Conservation (phyloP, 2,329 filamentous ascomycete genomes). For the Pseudogymnoascus destructans region DNA sequence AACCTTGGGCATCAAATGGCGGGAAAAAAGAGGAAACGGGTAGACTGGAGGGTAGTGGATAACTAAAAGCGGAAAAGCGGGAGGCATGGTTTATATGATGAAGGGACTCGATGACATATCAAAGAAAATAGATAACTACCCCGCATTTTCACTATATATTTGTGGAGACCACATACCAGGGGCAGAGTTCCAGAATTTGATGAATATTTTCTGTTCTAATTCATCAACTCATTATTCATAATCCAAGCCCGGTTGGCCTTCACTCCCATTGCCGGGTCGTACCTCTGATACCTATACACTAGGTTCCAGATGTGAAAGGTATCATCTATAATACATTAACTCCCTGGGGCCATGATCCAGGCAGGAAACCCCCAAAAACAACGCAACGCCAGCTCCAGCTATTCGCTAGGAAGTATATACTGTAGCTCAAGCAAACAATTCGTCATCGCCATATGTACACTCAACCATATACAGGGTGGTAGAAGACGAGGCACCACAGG, state of each 20-base stretch:
- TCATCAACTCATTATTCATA: conserved; percentile 6
- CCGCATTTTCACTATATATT: conserved; percentile 3
- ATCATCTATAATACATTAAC: background rate
- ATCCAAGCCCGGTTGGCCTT: background rate
- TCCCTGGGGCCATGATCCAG: background rate
- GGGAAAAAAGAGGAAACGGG: background rate
- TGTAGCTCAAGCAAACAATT: background rate
- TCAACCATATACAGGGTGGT: background rate
- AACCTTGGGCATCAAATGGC: background rate
- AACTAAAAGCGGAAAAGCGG: conserved; percentile 4
- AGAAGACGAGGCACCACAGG: background rate
- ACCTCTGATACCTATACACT: background rate
- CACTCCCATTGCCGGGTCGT: background rate
- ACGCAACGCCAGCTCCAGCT: background rate
- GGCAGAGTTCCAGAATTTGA: background rate
- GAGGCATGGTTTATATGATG: conserved; percentile 1
- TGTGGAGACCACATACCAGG: background rate
- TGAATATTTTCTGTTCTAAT: conserved; percentile 1
- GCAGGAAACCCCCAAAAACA: background rate
- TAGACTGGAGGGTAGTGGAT: background rate
- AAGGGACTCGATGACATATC: conserved; percentile 1
- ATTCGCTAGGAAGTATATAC: background rate
- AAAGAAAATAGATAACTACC: background rate
- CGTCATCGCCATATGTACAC: background rate
- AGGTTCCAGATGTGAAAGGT: background rate